These are phyloP conservation scores for Alternaria novae-zelandiae DNA, from an alignment of 2,329 filamentous ascomycete species.

Conservation along the genomic window DNA sequence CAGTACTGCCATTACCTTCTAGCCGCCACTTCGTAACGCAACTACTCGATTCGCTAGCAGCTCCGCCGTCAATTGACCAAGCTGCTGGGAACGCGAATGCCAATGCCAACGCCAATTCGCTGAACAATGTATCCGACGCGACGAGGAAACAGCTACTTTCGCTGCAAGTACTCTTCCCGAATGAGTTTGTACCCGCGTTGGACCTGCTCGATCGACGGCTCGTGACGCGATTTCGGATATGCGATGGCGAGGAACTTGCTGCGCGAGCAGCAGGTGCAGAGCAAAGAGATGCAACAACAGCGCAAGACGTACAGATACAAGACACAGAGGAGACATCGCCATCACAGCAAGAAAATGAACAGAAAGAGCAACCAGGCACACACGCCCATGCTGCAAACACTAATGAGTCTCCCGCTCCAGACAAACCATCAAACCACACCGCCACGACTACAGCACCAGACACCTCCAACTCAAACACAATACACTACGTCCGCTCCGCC, in stretches of 20 bases:
- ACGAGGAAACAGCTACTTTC: slow-evolving; percentile 67
- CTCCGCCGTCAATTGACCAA: slow-evolving; percentile 1
- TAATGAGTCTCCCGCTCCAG: background rate
- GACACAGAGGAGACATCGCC: background rate
- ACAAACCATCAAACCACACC: background rate
- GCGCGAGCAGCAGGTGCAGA: background rate
- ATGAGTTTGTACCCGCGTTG: slow-evolving; percentile 79
- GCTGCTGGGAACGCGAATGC: slow-evolving; percentile 17
- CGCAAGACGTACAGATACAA: background rate
- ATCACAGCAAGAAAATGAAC: background rate
- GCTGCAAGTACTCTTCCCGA: slow-evolving; percentile 84
- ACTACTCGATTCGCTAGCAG: slow-evolving; percentile 37
- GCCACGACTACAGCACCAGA: background rate
- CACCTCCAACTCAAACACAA: background rate
- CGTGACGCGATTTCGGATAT: slow-evolving; percentile 61
- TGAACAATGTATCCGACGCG: slow-evolving; percentile 33
- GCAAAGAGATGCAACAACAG: background rate
- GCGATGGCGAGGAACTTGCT: background rate
- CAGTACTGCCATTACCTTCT: slow-evolving; percentile 27
- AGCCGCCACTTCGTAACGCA: slow-evolving; percentile 44
- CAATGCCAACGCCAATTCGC: slow-evolving; percentile 50
- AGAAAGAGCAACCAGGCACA: background rate
- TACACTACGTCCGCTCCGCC: slow-evolving; percentile 70
- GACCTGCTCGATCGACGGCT: slow-evolving; percentile 84
- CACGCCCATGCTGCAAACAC: background rate